Percentiles rank a stretch among this genome's conserved stretches.
phyloP scores from a whole-genome alignment of 2,329 filamentous ascomycete genomes.

The Didymella glomerata region DNA sequence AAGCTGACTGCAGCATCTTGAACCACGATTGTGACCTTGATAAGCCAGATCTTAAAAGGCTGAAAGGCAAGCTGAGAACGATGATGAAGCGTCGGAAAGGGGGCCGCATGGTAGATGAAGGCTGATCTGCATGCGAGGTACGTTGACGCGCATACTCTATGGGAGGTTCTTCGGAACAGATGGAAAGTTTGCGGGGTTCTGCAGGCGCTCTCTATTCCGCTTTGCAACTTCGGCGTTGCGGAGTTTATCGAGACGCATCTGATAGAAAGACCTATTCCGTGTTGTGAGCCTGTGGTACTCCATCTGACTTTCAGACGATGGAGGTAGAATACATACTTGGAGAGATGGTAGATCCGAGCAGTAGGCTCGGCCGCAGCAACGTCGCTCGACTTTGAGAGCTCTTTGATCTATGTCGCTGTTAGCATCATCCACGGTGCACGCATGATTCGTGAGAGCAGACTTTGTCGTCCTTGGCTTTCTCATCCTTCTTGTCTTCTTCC shows the following conservation, averaged over 20 bases:
- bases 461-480: slow-evolving; percentile 69
- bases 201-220: slow-evolving; percentile 80
- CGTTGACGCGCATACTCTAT: slow-evolving; percentile 16
- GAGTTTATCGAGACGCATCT: slow-evolving; percentile 82
- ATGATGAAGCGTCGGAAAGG: neutral
- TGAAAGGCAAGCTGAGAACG: slow-evolving; percentile 10
- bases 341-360: slow-evolving; percentile 82
- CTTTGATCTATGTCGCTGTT: slow-evolving; percentile 52
- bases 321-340: slow-evolving; percentile 65
- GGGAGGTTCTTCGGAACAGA: slow-evolving; percentile 74
- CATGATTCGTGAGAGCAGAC: slow-evolving; percentile 42
- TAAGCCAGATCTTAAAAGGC: slow-evolving; percentile 3
- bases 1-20: slow-evolving; percentile 29
- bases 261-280: slow-evolving; percentile 76
- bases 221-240: slow-evolving; percentile 80
- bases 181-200: slow-evolving; percentile 82
- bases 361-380: slow-evolving; percentile 66
- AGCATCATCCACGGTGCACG: slow-evolving; percentile 10
- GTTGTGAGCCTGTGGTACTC: neutral
- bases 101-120: neutral
- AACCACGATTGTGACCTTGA: neutral
- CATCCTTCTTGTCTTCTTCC: slow-evolving; percentile 69
- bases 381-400: slow-evolving; percentile 58
- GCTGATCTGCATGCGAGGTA: neutral
- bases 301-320: neutral